Conservation (phyloP, 495 filamentous ascomycete genomes). For the Copromyces sp. region DNA sequence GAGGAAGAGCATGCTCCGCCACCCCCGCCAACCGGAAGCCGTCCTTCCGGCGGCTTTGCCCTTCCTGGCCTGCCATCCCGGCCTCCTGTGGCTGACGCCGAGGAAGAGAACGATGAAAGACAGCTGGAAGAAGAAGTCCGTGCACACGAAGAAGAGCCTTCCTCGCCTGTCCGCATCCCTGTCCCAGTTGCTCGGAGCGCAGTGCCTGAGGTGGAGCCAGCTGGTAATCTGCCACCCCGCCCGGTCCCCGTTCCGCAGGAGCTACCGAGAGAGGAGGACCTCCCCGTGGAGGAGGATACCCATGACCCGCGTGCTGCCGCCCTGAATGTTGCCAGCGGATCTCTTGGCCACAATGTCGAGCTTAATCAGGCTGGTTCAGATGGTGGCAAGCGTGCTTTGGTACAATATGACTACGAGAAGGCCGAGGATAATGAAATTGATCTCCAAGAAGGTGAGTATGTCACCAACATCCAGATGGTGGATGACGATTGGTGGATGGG, state of each 20-base stretch:
- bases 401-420: slow-evolving; percentile 95
- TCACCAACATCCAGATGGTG: slow-evolving; percentile 96
- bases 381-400: slow-evolving; percentile 58
- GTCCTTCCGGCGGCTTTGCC: slow-evolving; percentile 57
- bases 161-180: slow-evolving; percentile 75
- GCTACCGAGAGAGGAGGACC: slow-evolving; percentile 51
- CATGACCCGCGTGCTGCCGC: slow-evolving; percentile 56
- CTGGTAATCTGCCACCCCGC: slow-evolving; percentile 35
- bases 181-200: slow-evolving; percentile 66
- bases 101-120: slow-evolving; percentile 47
- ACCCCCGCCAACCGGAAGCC: slow-evolving; percentile 48
- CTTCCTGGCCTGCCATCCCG: slow-evolving; percentile 63
- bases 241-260: slow-evolving; percentile 44
- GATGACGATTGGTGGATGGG: slow-evolving; percentile 98
- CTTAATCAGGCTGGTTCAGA: slow-evolving; percentile 16
- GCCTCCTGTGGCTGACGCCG: slow-evolving; percentile 42
- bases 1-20: slow-evolving; percentile 39
- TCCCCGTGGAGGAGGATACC: slow-evolving; percentile 50
- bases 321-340: slow-evolving; percentile 37
- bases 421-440: slow-evolving; percentile 95
- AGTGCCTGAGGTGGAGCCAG: slow-evolving; percentile 43
- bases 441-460: slow-evolving; percentile 77
- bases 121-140: slow-evolving; percentile 28
- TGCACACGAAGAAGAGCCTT: slow-evolving; percentile 33
- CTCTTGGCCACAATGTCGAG: slow-evolving; percentile 21